Evolutionary conservation across 2,329 filamentous ascomycete genomes (phyloP).

Genomic region (Lachnellula cervina): DNA sequence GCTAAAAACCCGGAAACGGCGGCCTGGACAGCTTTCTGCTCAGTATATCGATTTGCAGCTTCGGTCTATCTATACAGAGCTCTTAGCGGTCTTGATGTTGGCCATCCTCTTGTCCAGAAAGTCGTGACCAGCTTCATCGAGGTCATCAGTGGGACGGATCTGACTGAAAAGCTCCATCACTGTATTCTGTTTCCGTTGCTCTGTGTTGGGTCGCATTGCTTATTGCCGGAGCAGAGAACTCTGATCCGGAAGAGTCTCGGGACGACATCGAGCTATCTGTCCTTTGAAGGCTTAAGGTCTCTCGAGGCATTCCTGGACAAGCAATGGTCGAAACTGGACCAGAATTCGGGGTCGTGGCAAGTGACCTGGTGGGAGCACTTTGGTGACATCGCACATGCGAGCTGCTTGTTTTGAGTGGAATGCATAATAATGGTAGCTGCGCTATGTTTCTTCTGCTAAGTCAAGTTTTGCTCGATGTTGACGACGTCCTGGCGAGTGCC

Average conservation of each 20-base stretch:
- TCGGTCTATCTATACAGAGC: constrained; percentile 41
- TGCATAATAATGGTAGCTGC: neutral
- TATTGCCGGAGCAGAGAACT: constrained; percentile 28
- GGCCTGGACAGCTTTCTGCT: constrained; percentile 37
- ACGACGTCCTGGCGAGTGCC: neutral
- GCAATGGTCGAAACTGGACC: constrained; percentile 23
- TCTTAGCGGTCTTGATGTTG: constrained; percentile 36
- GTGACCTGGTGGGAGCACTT: constrained; percentile 26
- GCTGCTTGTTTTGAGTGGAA: constrained; percentile 23
- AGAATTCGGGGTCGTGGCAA: constrained; percentile 5
- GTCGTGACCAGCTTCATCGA: constrained; percentile 35
- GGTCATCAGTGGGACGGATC: constrained; percentile 34
- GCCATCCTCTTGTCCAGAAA: constrained; percentile 38
- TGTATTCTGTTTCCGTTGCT: constrained; percentile 37
- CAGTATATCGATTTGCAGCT: constrained; percentile 30
- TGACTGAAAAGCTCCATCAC: constrained; percentile 36
- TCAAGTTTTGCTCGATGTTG: neutral
- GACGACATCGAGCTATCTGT: constrained; percentile 20
- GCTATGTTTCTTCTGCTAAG: neutral
- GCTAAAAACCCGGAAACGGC: constrained; percentile 15
- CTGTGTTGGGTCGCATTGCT: constrained; percentile 35
- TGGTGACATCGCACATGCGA: constrained; percentile 24
- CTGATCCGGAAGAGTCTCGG: constrained; percentile 22
- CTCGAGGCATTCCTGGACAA: constrained; percentile 21
- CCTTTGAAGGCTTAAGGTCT: constrained; percentile 25